phyloP scores from a whole-genome alignment of 169 alveolate species.

The Haemoproteus tartakovskyi region DNA sequence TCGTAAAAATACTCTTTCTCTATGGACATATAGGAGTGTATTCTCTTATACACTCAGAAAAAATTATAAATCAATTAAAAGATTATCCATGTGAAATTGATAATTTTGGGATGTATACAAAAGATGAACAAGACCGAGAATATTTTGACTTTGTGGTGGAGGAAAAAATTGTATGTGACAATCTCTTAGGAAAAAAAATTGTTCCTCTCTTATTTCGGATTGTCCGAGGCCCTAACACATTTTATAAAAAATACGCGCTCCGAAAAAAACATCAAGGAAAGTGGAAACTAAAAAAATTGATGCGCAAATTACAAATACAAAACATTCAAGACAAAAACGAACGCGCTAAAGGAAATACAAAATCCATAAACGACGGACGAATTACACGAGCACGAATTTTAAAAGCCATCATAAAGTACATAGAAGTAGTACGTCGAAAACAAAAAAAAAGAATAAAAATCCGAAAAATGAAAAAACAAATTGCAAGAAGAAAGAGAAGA shows the following conservation, averaged over 20 bases:
- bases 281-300: too few species aligned
- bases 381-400: too few species aligned
- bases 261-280: background rate
- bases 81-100: conserved; percentile 27
- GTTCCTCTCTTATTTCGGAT: conserved; percentile 46
- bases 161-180: conserved; percentile 54
- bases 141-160: conserved; percentile 61
- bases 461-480: too few species aligned
- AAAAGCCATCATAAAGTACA: too few species aligned
- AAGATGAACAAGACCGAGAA: conserved; percentile 58
- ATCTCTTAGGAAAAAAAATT: conserved; percentile 41
- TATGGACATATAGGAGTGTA: conserved; percentile 53
- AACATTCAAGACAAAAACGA: too few species aligned
- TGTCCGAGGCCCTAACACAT: conserved; percentile 16
- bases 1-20: conserved; percentile 34
- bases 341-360: too few species aligned
- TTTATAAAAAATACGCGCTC: conserved; percentile 26
- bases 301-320: too few species aligned
- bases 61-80: conserved; percentile 38
- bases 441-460: too few species aligned
- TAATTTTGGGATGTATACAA: conserved; percentile 59
- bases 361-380: too few species aligned
- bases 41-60: conserved; percentile 60
- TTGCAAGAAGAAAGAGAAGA: too few species aligned
- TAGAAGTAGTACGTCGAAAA: too few species aligned